These are phyloP conservation scores for Globisporangium paddicum DNA, from an alignment of 352 stramenopile species.

Conservation along the genomic window DNA sequence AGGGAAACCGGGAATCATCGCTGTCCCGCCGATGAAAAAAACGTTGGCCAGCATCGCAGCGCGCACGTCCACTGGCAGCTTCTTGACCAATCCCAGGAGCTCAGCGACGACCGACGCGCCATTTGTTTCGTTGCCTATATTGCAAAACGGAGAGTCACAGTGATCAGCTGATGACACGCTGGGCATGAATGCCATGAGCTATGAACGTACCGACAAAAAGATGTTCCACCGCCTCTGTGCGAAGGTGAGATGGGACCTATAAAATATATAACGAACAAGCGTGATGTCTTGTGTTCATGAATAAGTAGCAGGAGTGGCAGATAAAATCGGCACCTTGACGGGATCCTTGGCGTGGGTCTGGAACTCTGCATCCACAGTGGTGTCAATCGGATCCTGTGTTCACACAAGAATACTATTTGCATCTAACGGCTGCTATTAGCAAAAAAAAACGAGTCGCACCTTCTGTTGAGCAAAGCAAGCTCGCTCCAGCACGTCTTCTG, in stretches of 20 bases:
- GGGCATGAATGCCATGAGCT: not conserved
- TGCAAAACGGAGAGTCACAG: not conserved
- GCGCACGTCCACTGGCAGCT: conserved; percentile 59
- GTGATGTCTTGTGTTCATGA: not conserved
- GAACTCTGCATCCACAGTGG: conserved; percentile 43
- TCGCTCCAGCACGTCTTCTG: conserved; percentile 67
- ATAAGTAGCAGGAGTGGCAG: too few species aligned
- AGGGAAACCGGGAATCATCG: conserved; percentile 74
- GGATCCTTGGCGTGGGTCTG: conserved; percentile 28
- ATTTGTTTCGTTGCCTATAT: conserved; percentile 28
- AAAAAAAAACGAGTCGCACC: conserved; percentile 12
- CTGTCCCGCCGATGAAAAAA: conserved; percentile 63
- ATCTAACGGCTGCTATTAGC: not conserved
- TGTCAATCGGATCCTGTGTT: conserved; percentile 25
- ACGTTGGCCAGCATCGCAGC: conserved; percentile 65
- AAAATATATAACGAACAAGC: too few species aligned
- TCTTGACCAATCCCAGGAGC: conserved; percentile 49
- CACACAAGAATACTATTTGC: not conserved
- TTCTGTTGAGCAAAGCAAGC: conserved; percentile 70
- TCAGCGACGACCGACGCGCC: conserved; percentile 48
- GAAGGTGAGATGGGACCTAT: conserved; percentile 36
- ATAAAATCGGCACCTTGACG: conserved; percentile 31
- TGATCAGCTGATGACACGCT: not conserved
- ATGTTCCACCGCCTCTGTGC: conserved; percentile 38
- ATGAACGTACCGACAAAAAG: conserved; percentile 33